Conservation (phyloP, 2,329 filamentous ascomycete species). For the Xylariaceae sp. region DNA sequence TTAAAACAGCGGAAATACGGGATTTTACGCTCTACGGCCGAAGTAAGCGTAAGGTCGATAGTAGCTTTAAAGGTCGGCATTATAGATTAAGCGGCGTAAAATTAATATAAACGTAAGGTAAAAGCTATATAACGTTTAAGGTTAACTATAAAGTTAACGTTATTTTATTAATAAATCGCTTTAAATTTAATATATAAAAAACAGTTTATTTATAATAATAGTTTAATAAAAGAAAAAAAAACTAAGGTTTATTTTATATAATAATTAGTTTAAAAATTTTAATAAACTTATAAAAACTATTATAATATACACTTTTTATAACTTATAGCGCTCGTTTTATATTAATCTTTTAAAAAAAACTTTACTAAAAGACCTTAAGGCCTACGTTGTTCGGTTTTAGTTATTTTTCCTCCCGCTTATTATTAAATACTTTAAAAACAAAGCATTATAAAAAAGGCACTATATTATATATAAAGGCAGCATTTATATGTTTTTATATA, state of each 20-base stretch:
- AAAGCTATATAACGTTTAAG: too few relatives aligned
- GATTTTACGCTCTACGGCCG: too few relatives aligned
- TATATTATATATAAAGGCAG: too few relatives aligned
- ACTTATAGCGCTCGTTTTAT: not conserved
- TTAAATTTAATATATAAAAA: not conserved
- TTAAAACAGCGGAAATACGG: not conserved
- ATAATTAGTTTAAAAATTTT: not conserved
- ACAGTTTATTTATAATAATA: not conserved
- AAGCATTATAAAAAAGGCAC: not conserved
- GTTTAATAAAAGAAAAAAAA: not conserved
- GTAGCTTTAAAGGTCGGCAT: too few relatives aligned
- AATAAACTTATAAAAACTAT: not conserved
- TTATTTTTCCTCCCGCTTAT: not conserved
- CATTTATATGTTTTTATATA: too few relatives aligned
- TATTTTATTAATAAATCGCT: not conserved
- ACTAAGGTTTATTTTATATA: not conserved
- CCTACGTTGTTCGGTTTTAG: not conserved
- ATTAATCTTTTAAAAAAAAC: not conserved
- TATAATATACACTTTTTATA: not conserved
- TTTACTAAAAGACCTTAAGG: not conserved
- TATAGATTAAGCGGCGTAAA: not conserved
- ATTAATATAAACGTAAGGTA: too few relatives aligned
- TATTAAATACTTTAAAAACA: not conserved
- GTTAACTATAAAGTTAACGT: not conserved
- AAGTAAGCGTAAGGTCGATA: too few relatives aligned